Base-by-base conservation (phyloP, 305 asterid species). In the Nicotiana rustica region DNA sequence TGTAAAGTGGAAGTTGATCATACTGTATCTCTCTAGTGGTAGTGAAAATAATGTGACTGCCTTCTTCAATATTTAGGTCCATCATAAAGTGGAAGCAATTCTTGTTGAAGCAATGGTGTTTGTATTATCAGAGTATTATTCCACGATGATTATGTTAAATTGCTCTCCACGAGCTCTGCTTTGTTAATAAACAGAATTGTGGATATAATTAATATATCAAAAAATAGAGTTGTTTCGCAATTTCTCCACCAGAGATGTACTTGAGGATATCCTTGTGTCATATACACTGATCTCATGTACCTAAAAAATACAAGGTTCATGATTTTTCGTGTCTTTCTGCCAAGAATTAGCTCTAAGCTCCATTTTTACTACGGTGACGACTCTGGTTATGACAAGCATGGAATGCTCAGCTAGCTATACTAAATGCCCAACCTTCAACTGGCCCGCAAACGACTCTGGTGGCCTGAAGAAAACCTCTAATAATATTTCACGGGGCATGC, bases 1-100 rank as follows among this genome's bases (percentile, higher is more conserved):
- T 84, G 84, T 84, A 78, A 82, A 77, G 75, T 66, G 70, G 31
- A 56, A 65, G 83, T 80, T 21, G 36, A 79, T 41, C 19, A 19
- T 12, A 25, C 14, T 79, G 36, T 62, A 25, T 25, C 73, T 25
- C 73, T 47, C 47, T 59, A 41, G 55, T 19, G 36, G 69, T 78
- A 78, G 59, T 38, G 55, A 38, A 78, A 36, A 33, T 10, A 78
- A 79, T 61, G 73, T 59, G 38, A 12, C 18, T 73, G 36, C 62
- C 78, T 21, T 47, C 4, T 73, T 6, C 4, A 47, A 47, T 15
- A 19, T 47, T 78, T 61, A 8, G 4, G 2, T 61, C 57, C 73
- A 21, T 78, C 35, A 78, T 38, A 38, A 38, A 35, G 68, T 61
- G 14, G 68, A 60, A 59, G 21, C 59, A 47, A 25, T 36, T 78